Evolutionary conservation across 805 yeast genomes (phyloP).

Genomic region (Maudiozyma pseudohumilis): DNA sequence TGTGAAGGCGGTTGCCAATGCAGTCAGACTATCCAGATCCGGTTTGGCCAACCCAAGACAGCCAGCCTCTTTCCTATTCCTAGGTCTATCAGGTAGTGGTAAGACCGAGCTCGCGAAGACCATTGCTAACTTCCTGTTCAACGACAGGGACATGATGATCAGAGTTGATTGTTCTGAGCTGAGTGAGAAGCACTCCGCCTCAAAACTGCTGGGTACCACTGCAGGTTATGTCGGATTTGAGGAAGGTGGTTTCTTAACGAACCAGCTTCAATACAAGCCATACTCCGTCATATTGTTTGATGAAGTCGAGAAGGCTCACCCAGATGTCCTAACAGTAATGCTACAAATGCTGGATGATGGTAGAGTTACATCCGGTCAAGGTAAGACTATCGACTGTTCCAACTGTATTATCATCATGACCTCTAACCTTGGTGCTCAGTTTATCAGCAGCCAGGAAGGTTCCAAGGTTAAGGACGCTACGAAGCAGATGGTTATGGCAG

Average conservation of each 20-base stretch:
- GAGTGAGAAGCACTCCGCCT: slow-evolving; percentile 90
- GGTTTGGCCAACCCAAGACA: slow-evolving; percentile 95
- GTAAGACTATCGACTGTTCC: slow-evolving; percentile 87
- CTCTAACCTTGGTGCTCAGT: slow-evolving; percentile 93
- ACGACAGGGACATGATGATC: slow-evolving; percentile 94
- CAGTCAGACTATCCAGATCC: slow-evolving; percentile 84
- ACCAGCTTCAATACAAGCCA: slow-evolving; percentile 82
- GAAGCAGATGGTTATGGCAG: slow-evolving; percentile 67
- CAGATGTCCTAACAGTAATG: slow-evolving; percentile 87
- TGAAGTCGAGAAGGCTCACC: slow-evolving; percentile 98
- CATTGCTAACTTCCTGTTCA: slow-evolving; percentile 89
- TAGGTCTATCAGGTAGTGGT: slow-evolving; percentile 96
- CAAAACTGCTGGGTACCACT: slow-evolving; percentile 92
- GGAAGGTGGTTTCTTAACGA: slow-evolving; percentile 94
- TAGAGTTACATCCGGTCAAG: slow-evolving; percentile 87
- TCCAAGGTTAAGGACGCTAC: slow-evolving; percentile 59
- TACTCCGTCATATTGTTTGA: slow-evolving; percentile 94
- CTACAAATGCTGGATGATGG: slow-evolving; percentile 95
- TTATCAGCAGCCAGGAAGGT: slow-evolving; percentile 56
- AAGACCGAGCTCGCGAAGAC: slow-evolving; percentile 97
- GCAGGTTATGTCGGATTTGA: slow-evolving; percentile 97
- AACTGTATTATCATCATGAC: slow-evolving; percentile 93
- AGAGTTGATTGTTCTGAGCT: slow-evolving; percentile 96
- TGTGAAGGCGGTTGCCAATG: slow-evolving; percentile 91
- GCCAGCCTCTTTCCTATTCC: slow-evolving; percentile 89